phyloP scores from a whole-genome alignment of 1,139 yeast genomes.

The Pichia sp. region DNA sequence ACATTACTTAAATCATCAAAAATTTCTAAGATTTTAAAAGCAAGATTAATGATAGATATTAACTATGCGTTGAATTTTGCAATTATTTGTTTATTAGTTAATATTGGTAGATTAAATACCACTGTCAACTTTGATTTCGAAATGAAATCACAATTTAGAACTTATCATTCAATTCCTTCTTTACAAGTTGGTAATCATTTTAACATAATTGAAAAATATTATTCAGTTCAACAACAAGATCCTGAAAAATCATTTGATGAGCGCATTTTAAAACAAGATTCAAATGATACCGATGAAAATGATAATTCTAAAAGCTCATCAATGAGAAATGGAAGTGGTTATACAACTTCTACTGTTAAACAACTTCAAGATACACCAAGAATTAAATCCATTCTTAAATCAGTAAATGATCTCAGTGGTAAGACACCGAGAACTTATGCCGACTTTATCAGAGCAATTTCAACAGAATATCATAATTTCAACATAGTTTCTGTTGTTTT shows the following conservation, averaged over 20 bases:
- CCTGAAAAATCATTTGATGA: constrained; percentile 15
- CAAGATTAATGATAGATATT: constrained; percentile 60
- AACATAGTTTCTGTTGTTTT: constrained; percentile 68
- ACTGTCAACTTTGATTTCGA: constrained; percentile 95
- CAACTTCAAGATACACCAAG: constrained; percentile 94
- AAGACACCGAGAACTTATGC: constrained; percentile 24
- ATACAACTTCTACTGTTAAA: constrained; percentile 36
- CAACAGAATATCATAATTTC: constrained; percentile 20
- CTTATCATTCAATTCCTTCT: constrained; percentile 90
- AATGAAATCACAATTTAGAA: constrained; percentile 88
- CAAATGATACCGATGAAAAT: not conserved
- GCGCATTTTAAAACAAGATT: no score
- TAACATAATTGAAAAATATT: constrained; percentile 27
- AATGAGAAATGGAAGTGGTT: constrained; percentile 24
- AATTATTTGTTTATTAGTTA: constrained; percentile 63
- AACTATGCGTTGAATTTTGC: constrained; percentile 30
- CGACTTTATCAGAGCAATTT: constrained; percentile 20
- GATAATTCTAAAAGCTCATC: no score
- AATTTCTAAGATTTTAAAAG: constrained; percentile 77
- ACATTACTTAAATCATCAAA: constrained; percentile 80
- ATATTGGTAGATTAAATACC: constrained; percentile 91
- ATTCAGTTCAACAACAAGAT: constrained; percentile 18
- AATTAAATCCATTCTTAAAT: constrained; percentile 80
- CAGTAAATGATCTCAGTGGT: constrained; percentile 36
- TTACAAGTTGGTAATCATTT: constrained; percentile 61